phyloP scores from a whole-genome alignment of 257 asterid species.

The Gynochthodes officinalis region DNA sequence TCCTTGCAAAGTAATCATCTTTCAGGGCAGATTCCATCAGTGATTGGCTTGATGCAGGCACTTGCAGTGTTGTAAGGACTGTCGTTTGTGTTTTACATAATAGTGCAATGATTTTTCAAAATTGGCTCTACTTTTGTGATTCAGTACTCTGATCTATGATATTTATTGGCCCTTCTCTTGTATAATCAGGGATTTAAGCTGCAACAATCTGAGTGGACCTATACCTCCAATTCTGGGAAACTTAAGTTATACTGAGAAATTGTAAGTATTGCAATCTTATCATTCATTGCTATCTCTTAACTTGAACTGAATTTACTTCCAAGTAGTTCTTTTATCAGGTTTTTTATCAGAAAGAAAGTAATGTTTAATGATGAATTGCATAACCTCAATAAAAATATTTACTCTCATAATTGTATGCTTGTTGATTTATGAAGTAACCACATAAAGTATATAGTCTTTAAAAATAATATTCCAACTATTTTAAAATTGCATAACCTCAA shows the following conservation, averaged over 20 bases:
- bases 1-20: slow-evolving; percentile 64
- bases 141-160: background rate
- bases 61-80: slow-evolving; percentile 88
- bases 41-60: slow-evolving; percentile 97
- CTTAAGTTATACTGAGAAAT: slow-evolving; percentile 82
- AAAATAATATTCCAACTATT: background rate
- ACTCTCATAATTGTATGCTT: background rate
- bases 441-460: too few relatives aligned
- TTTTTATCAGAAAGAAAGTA: background rate
- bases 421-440: background rate
- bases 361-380: background rate
- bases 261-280: slow-evolving; percentile 45
- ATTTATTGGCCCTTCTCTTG: background rate
- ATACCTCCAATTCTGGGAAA: slow-evolving; percentile 93
- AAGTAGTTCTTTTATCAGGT: background rate
- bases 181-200: slow-evolving; percentile 72
- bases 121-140: background rate
- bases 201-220: slow-evolving; percentile 76
- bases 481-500: background rate
- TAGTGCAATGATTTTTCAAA: background rate
- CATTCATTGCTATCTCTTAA: background rate
- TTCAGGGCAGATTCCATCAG: slow-evolving; percentile 81
- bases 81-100: background rate
- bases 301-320: background rate
- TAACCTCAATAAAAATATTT: background rate